Conservation (phyloP, 768 basidiomycete species). For the Piloderma croceum region DNA sequence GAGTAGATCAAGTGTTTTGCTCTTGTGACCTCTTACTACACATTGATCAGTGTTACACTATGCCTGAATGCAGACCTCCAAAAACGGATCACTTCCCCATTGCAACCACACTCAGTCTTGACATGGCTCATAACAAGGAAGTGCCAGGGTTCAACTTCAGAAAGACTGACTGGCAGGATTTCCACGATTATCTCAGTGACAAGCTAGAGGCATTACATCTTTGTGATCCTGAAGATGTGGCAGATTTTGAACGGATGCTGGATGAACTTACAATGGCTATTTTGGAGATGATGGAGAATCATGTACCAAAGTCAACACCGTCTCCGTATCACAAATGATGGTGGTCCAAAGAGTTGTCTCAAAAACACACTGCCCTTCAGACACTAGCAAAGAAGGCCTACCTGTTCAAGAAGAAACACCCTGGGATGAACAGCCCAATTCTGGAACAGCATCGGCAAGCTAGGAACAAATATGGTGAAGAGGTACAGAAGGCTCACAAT, state of each 20-base stretch:
- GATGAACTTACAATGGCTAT: background rate
- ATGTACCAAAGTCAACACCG: constrained; percentile 4
- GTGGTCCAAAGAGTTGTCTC: background rate
- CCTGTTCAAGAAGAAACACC: background rate
- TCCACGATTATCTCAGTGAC: constrained; percentile 16
- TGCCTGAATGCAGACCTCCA: constrained; percentile 8
- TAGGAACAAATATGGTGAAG: constrained; percentile 9
- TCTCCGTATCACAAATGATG: constrained; percentile 2
- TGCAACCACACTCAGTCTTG: constrained; percentile 18
- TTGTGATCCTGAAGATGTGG: background rate
- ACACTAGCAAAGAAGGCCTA: background rate
- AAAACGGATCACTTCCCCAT: constrained; percentile 40
- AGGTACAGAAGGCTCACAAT: constrained; percentile 10
- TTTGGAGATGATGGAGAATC: background rate
- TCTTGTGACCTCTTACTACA: constrained; percentile 10
- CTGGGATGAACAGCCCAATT: constrained; percentile 1
- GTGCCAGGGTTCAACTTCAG: constrained; percentile 21
- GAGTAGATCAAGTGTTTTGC: constrained; percentile 41
- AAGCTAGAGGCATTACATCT: background rate
- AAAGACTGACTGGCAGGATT: constrained; percentile 25
- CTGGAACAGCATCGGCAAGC: constrained; percentile 5
- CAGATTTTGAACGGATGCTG: background rate
- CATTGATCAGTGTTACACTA: constrained; percentile 24
- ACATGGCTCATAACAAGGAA: background rate
- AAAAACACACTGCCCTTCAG: background rate